Evolutionary conservation across 139 green algal genomes (phyloP).

Genomic region (Gonium pectorale): DNA sequence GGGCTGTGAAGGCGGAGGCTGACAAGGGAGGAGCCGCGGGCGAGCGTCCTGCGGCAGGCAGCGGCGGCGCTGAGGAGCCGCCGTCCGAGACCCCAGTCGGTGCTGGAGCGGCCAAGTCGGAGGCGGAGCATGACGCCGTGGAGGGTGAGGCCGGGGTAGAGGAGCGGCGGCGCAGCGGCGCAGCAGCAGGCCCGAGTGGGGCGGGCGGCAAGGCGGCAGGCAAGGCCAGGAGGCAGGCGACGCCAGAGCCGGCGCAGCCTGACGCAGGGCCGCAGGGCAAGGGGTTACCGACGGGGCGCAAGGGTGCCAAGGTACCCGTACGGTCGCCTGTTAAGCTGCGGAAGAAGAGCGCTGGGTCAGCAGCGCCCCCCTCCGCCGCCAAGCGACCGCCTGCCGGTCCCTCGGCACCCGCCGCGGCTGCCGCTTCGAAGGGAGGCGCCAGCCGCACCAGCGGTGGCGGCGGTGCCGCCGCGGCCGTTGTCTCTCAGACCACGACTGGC

Average conservation of each 20-base stretch:
- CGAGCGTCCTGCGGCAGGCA: neutral
- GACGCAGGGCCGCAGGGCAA: no score
- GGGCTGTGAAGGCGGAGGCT: no score
- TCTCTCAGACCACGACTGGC: no score
- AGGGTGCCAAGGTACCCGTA: neutral
- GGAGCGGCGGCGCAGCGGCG: conserved; percentile 2
- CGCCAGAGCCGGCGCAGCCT: neutral
- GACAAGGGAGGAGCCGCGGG: no score
- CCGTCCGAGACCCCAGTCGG: neutral
- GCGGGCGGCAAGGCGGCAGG: no score
- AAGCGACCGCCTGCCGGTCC: neutral
- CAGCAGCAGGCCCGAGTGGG: neutral
- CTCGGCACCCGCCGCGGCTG: neutral
- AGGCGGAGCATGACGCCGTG: neutral
- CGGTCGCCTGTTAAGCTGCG: conserved; percentile 18
- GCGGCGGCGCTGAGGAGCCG: neutral
- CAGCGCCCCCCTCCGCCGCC: neutral
- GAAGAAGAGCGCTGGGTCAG: neutral
- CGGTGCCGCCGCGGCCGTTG: neutral
- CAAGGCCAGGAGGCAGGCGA: no score
- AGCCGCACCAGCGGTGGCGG: no score
- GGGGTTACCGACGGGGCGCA: neutral
- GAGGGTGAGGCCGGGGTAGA: neutral
- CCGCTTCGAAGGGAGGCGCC: no score
- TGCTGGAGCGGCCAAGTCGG: neutral